These are phyloP conservation scores for Rhizopogon roseolus DNA, from an alignment of 768 basidiomycete genomes.

Conservation along the genomic window DNA sequence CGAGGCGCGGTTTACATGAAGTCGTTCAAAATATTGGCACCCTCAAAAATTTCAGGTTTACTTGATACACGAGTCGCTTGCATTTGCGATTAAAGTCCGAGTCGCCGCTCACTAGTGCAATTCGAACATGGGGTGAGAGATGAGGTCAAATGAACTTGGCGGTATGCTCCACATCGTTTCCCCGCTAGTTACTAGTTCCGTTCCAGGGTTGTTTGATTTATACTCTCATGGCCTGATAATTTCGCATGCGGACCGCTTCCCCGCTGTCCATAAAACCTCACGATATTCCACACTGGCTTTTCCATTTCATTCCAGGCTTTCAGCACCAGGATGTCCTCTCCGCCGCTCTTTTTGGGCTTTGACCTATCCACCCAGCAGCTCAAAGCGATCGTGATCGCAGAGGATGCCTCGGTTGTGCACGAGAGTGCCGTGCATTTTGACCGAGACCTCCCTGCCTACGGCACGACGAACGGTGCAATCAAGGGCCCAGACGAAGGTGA, in stretches of 20 bases:
- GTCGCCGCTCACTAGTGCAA: too few species aligned
- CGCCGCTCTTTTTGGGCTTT: conserved; percentile 66
- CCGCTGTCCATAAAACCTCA: background rate
- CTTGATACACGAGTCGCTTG: too few species aligned
- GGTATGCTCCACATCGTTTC: too few species aligned
- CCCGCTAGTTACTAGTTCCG: background rate
- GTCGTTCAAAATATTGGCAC: too few species aligned
- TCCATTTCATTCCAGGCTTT: background rate
- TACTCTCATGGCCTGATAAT: background rate
- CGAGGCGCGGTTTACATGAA: too few species aligned
- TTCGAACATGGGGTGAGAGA: too few species aligned
- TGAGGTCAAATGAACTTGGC: too few species aligned
- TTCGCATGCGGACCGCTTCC: background rate
- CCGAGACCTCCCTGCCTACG: conserved; percentile 66
- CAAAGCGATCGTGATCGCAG: conserved; percentile 66
- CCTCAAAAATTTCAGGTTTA: too few species aligned
- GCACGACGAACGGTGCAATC: conserved; percentile 62
- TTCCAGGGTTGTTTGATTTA: too few species aligned
- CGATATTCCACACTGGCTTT: background rate
- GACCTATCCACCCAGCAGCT: conserved; percentile 86
- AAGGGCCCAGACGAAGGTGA: conserved; percentile 62
- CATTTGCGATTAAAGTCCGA: too few species aligned
- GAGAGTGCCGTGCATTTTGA: conserved; percentile 79
- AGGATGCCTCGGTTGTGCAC: conserved; percentile 53
- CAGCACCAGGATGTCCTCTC: conserved; percentile 11